Percentiles rank a stretch among this genome's conserved stretches.
Evolutionary conservation across 2,329 filamentous ascomycete genomes (phyloP).

Genomic region (Metarhizium guizhouense): DNA sequence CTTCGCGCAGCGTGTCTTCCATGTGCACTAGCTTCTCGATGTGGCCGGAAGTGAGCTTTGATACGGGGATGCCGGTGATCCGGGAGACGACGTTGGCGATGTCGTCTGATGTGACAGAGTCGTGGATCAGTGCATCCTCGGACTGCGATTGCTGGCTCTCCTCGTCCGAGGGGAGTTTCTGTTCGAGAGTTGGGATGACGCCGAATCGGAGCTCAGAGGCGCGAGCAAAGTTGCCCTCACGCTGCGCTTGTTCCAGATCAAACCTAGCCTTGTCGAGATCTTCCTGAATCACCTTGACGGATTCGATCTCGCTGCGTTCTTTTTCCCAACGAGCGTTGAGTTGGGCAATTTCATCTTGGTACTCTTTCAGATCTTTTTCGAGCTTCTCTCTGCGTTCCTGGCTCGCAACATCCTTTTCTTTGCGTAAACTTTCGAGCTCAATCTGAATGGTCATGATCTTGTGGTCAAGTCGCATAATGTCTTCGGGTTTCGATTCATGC

Average conservation of each 20-base stretch:
- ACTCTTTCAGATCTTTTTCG: constrained; percentile 63
- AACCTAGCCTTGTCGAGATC: constrained; percentile 79
- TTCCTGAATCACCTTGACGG: constrained; percentile 78
- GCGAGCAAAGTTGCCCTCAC: constrained; percentile 78
- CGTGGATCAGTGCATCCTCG: constrained; percentile 65
- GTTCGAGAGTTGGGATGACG: constrained; percentile 72
- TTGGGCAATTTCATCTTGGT: constrained; percentile 66
- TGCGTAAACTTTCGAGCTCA: constrained; percentile 85
- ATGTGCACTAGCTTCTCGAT: constrained; percentile 92
- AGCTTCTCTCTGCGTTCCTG: constrained; percentile 82
- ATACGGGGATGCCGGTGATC: constrained; percentile 85
- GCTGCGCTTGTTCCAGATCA: constrained; percentile 79
- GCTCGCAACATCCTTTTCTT: constrained; percentile 86
- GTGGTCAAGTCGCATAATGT: constrained; percentile 85
- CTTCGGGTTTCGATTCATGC: constrained; percentile 93
- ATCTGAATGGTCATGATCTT: constrained; percentile 98
- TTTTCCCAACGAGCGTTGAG: constrained; percentile 84
- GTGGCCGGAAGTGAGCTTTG: constrained; percentile 86
- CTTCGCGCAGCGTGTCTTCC: constrained; percentile 79
- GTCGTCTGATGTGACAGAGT: constrained; percentile 90
- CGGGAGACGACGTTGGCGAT: constrained; percentile 87
- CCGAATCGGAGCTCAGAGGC: constrained; percentile 90
- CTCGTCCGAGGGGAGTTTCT: constrained; percentile 69
- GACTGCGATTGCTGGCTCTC: constrained; percentile 26
- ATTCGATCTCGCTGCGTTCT: constrained; percentile 76